Evolutionary conservation across 2,329 filamentous ascomycete species (phyloP), one percentile per base, ranked within the genome.

Genomic region (Neonectria faginata): DNA sequence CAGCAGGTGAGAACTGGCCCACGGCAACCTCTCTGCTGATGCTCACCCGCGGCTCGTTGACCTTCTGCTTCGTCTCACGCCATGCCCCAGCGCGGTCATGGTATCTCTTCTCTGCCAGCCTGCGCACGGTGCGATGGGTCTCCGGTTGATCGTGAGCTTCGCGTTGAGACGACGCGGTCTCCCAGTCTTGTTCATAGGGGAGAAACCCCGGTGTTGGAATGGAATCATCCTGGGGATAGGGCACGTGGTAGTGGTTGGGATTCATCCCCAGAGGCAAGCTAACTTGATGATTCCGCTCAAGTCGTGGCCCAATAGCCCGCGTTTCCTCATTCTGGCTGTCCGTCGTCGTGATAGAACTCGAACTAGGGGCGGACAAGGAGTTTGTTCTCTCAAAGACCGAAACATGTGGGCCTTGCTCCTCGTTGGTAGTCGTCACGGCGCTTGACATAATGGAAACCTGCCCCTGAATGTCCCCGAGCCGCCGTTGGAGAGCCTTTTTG

Each of bases 381-480:
- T 69, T 73, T 45, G 69, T 69, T 55, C 70, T 70, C 29, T 73
- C 70, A 53, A 73, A 73, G 8, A 73, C 69, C 2, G 70, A 73
- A 25, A 73, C 63, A n/a, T 71, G 65, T 27, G 69, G 68, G n/a
- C 56, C 66, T n/a, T 25, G 25, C 56, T 62, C 16, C 59, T 54
- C 58, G 33, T 53, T 48, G 9, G 61, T 60, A 47, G 65, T 65
- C 50, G 64, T 69, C 67, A 68, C 63, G 41, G 68, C 62, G 55
- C 60, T 60, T 48, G 70, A 50, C 14, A 67, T 57, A 10, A 58
- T 65, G 27, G 62, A 65, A 54, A 67, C 58, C 36, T 58, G 64
- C 27, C 57, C 60, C 55, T 68, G 69, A 14, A 73, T 73, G 55
- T 67, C 63, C 16, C 51, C 61, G 22, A 70, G 69, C 12, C 71